phyloP scores from a whole-genome alignment of 2,329 filamentous ascomycete genomes.

The Fusarium sp. region DNA sequence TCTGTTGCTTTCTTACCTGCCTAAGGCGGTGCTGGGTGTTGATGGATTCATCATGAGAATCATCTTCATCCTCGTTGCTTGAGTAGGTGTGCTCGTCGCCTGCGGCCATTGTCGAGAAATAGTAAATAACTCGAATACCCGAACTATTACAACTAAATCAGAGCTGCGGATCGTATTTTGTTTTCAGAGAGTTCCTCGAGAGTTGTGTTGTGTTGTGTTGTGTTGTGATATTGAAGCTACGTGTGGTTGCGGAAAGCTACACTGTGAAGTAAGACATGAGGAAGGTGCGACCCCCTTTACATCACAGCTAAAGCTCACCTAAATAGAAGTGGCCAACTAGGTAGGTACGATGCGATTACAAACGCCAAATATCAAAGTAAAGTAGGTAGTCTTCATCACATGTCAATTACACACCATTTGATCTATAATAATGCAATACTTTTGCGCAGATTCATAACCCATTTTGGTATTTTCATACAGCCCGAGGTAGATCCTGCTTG shows the following conservation, averaged over 20 bases:
- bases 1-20: slow-evolving; percentile 30
- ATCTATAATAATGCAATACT: slow-evolving; percentile 35
- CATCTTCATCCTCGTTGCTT: slow-evolving; percentile 39
- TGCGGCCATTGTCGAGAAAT: slow-evolving; percentile 27
- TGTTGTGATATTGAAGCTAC: neutral
- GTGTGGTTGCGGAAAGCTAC: neutral
- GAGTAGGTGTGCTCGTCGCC: slow-evolving; percentile 33
- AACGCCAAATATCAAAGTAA: neutral
- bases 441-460: slow-evolving; percentile 46
- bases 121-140: neutral
- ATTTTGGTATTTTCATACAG: slow-evolving; percentile 57
- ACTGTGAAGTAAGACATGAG: neutral
- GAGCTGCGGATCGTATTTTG: neutral
- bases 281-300: slow-evolving; percentile 22
- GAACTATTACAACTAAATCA: neutral
- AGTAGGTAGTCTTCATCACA: slow-evolving; percentile 1
- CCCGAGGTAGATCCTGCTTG: slow-evolving; percentile 47
- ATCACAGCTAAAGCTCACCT: neutral
- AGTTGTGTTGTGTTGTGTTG: neutral
- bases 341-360: neutral
- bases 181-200: neutral
- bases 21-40: slow-evolving; percentile 49
- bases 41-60: slow-evolving; percentile 43
- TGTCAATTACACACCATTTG: slow-evolving; percentile 17
- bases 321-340: neutral